phyloP scores from a whole-genome alignment of 345 rosid genomes.

The Tarenaya hassleriana region DNA sequence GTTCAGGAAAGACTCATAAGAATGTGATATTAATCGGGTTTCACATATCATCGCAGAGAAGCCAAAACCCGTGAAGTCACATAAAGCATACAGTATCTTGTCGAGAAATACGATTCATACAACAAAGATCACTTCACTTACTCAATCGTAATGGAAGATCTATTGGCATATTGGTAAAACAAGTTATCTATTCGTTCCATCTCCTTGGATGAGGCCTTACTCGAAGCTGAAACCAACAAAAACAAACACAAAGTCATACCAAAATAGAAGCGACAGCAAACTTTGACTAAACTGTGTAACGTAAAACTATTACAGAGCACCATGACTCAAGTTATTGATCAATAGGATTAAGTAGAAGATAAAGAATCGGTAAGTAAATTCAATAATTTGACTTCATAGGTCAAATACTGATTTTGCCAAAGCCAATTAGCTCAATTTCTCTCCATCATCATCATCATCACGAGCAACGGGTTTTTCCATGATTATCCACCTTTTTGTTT shows the following conservation, averaged over 20 bases:
- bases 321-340: neutral
- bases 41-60: too few relatives aligned
- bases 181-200: slow-evolving; percentile 65
- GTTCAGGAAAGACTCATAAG: neutral
- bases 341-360: neutral
- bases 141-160: slow-evolving; percentile 78
- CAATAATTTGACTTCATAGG: neutral
- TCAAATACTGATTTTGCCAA: neutral
- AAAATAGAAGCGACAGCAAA: neutral
- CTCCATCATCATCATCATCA: too few relatives aligned
- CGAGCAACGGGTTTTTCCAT: too few relatives aligned
- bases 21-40: neutral
- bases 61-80: too few relatives aligned
- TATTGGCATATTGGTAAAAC: slow-evolving; percentile 57
- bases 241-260: neutral
- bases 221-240: slow-evolving; percentile 41
- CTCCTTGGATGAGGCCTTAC: slow-evolving; percentile 70
- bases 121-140: slow-evolving; percentile 44
- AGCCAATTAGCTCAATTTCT: neutral
- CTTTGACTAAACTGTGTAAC: neutral
- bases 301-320: neutral
- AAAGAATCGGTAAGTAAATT: neutral
- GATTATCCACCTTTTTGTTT: too few relatives aligned
- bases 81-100: neutral
- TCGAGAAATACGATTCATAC: neutral